Conservation (phyloP, 2,329 filamentous ascomycete species). For the Talaromyces sp. region DNA sequence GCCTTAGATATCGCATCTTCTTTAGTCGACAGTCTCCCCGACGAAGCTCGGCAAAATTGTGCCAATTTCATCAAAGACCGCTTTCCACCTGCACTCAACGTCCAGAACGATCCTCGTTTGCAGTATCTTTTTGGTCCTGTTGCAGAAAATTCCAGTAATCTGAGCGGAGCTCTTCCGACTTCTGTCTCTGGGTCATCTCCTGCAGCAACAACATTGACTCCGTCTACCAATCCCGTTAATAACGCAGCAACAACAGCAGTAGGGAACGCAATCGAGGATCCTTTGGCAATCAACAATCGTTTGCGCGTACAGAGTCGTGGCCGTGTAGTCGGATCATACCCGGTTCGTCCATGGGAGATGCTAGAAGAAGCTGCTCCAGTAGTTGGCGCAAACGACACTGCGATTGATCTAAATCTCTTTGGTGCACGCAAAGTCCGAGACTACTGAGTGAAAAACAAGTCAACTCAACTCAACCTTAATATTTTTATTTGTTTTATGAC, state of each 20-base stretch:
- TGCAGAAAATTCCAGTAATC: constrained; percentile 18
- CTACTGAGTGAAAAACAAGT: constrained; percentile 10
- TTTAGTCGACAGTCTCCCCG: constrained; percentile 41
- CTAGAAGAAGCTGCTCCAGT: constrained; percentile 43
- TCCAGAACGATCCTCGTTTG: constrained; percentile 37
- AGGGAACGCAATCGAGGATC: constrained; percentile 21
- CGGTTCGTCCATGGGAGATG: constrained; percentile 41
- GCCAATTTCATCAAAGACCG: constrained; percentile 40
- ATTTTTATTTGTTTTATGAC: neutral
- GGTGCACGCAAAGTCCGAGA: constrained; percentile 34
- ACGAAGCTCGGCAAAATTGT: constrained; percentile 41
- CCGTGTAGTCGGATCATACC: constrained; percentile 31
- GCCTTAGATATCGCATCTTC: constrained; percentile 43
- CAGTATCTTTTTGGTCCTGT: constrained; percentile 40
- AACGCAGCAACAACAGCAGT: constrained; percentile 18
- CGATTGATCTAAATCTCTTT: constrained; percentile 39
- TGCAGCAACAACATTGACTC: constrained; percentile 23
- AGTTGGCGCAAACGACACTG: constrained; percentile 42
- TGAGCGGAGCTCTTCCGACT: constrained; percentile 12
- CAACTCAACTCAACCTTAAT: neutral
- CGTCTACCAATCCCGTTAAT: constrained; percentile 21
- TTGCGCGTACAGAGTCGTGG: constrained; percentile 37
- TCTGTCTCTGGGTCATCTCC: constrained; percentile 29
- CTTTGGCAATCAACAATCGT: constrained; percentile 25
- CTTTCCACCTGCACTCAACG: constrained; percentile 33